Evolutionary conservation across 2,329 filamentous ascomycete species (phyloP).

Genomic region (Pseudovirgaria hyperparasitica): DNA sequence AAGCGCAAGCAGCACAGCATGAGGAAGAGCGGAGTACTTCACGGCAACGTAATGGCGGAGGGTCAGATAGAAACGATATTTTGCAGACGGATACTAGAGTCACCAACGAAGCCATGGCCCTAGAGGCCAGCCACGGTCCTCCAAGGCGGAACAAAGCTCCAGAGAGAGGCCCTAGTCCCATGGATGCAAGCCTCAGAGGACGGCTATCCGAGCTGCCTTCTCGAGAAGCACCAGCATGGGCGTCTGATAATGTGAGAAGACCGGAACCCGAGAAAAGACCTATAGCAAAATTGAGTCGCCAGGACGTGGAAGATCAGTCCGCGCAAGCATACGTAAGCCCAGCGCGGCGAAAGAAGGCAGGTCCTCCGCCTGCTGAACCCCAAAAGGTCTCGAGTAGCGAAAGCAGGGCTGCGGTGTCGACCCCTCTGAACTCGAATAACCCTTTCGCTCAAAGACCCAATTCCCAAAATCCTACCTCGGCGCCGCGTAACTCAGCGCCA

Average conservation of each 20-base stretch:
- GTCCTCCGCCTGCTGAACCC: conserved; percentile 30
- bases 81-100: conserved; percentile 14
- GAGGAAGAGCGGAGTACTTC: conserved; percentile 11
- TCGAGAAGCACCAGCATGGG: conserved; percentile 26
- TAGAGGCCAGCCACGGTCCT: conserved; percentile 46
- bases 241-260: conserved; percentile 22
- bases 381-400: conserved; percentile 47
- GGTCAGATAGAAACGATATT: conserved; percentile 8
- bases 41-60: conserved; percentile 15
- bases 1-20: conserved; percentile 16
- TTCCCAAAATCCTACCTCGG: conserved; percentile 22
- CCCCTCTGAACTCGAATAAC: conserved; percentile 24
- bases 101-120: conserved; percentile 56
- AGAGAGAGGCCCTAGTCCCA: too few relatives aligned
- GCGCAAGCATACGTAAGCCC: conserved; percentile 80
- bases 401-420: conserved; percentile 14
- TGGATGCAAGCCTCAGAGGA: conserved; percentile 12
- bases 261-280: conserved; percentile 23
- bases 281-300: conserved; percentile 53
- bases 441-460: conserved; percentile 23
- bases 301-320: conserved; percentile 66
- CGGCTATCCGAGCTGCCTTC: conserved; percentile 18
- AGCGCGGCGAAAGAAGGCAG: conserved; percentile 61
- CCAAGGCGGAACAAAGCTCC: conserved; percentile 5
- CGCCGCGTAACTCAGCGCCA: too few relatives aligned